Evolutionary conservation across 768 basidiomycete genomes (phyloP).

Genomic region (Collybia nuda): DNA sequence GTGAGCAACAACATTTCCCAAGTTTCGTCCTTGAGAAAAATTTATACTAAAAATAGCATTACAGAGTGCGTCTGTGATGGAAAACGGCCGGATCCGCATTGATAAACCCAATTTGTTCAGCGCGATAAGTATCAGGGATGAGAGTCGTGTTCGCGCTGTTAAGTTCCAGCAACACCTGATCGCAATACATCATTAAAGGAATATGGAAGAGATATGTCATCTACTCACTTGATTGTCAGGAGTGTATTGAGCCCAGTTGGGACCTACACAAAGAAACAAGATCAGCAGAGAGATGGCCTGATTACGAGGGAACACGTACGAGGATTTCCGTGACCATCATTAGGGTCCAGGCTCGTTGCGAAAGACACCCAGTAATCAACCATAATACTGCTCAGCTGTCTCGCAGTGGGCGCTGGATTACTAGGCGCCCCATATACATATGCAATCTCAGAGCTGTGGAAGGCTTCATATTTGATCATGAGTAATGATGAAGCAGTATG

Average conservation of each 20-base stretch:
- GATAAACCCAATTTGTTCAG: constrained; percentile 24
- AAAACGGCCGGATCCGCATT: constrained; percentile 20
- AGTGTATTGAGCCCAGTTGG: constrained; percentile 19
- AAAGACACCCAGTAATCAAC: constrained; percentile 49
- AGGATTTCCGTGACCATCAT: constrained; percentile 35
- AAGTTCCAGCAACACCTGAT: constrained; percentile 23
- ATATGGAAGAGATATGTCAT: not conserved
- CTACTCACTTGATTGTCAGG: constrained; percentile 9
- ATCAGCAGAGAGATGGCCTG: not conserved
- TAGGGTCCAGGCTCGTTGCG: constrained; percentile 41
- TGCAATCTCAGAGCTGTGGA: constrained; percentile 26
- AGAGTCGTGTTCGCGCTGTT: constrained; percentile 23
- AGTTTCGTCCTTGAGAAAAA: no score
- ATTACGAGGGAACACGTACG: constrained; percentile 21
- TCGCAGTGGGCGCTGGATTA: constrained; percentile 14
- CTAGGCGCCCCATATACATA: constrained; percentile 27
- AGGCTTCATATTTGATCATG: constrained; percentile 15
- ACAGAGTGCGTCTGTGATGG: constrained; percentile 19
- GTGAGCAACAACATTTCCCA: no score
- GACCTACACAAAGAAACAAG: constrained; percentile 11
- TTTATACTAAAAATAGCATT: not conserved
- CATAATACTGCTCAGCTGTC: constrained; percentile 31
- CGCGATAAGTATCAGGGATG: constrained; percentile 26
- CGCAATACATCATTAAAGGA: not conserved
- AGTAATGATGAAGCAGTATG: not conserved